Evolutionary conservation across 176 grass and related monocot species (phyloP), one percentile per base, ranked within the genome.

Genomic region (Musa itinerans): DNA sequence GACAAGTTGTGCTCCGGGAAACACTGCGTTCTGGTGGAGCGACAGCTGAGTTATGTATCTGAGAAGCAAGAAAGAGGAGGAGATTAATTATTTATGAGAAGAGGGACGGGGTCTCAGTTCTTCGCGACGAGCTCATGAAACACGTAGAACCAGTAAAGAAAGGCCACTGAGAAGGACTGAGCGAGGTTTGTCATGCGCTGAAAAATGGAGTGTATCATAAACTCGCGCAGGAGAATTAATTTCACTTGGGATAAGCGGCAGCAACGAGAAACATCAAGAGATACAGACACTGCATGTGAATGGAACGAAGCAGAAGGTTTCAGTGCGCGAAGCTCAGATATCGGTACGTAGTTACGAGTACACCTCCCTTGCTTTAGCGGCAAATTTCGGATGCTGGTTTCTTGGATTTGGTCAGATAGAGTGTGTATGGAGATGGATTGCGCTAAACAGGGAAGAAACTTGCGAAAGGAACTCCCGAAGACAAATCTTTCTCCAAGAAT

Each of bases 81-180:
- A 56, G 11, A 24, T 24, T 14, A 27, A 11, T 15, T 23, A n/a
- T 77, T 54, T 23, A 63, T 12, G 1, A 50, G 25, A 22, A 64
- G 62, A 25, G 10, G 15, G 68, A 2, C 21, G 23, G 16, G 19
- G 52, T 19, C 53, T 71, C n/a, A 27, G 17, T 23, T 56, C 25
- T 27, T 77, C 78, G 69, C 53, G 82, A 53, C 69, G 50, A 50
- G 80, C 75, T 99, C 82, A 94, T 89, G 96, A 93, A 91, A 95
- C 94, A 99, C 96, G 87, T 99, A 95, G 79, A 99, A 99, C 96
- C 96, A 92, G 91, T 99, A 94, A 59, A 99, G 96, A 78, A 99
- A 94, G 73, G 89, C 90, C 54, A 99, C 96, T 5, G 96, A 99
- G 96, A 99, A 99, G 20, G 96, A 99, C 80, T 95, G 96, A 83